Percentiles rank a stretch among this genome's conserved stretches.
Evolutionary conservation across 2,329 filamentous ascomycete genomes (phyloP).

Genomic region (Shiraia sp.): DNA sequence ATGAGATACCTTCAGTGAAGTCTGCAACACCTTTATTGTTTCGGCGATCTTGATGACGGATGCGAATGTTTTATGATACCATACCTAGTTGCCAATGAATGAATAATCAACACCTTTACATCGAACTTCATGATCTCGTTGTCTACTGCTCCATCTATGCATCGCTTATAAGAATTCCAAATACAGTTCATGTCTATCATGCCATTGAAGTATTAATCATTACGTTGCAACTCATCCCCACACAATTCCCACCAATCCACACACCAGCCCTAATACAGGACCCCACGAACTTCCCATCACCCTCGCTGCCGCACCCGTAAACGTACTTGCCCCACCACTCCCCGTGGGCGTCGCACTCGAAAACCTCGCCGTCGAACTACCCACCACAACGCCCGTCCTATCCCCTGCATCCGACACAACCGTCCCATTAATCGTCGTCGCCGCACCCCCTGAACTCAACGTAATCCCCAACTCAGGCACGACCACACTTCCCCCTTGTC

Average conservation of each 20-base stretch:
- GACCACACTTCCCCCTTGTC: conserved; percentile 9
- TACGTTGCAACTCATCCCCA: background rate
- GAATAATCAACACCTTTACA: too few species aligned
- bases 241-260: too few species aligned
- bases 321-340: background rate
- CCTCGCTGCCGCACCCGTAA: background rate
- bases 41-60: background rate
- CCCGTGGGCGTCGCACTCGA: background rate
- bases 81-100: too few species aligned
- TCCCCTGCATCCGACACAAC: conserved; percentile 13
- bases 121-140: too few species aligned
- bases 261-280: too few species aligned
- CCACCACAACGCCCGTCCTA: conserved; percentile 18
- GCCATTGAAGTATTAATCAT: background rate
- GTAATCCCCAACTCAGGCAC: conserved; percentile 16
- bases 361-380: conserved; percentile 7
- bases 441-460: conserved; percentile 10
- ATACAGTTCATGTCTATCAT: background rate
- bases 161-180: too few species aligned
- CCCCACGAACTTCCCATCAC: too few species aligned
- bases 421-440: conserved; percentile 12
- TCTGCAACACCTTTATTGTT: background rate
- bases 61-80: too few species aligned
- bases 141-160: background rate
- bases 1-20: too few species aligned